Percentiles rank a stretch among this genome's conserved stretches.
Evolutionary conservation across 192 early-diverging fungal genomes (phyloP).

Genomic region (Gigaspora rosea): DNA sequence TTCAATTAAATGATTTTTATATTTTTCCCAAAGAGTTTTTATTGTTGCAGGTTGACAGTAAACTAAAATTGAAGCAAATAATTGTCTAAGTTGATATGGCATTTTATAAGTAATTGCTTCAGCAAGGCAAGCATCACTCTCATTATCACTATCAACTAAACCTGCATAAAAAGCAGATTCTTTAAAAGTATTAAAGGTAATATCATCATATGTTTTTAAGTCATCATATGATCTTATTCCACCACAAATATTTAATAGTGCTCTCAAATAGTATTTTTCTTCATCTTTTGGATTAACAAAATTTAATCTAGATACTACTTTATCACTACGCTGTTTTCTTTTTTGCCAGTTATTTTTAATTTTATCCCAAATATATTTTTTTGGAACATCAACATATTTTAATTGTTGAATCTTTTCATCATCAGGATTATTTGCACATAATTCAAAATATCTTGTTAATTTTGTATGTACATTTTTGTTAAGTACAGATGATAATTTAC

Average conservation of each 20-base stretch:
- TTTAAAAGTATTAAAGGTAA: constrained; percentile 24
- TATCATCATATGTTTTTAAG: constrained; percentile 26
- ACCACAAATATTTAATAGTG: constrained; percentile 5
- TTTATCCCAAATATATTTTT: constrained; percentile 21
- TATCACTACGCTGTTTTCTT: background rate
- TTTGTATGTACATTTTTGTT: background rate
- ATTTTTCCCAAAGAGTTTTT: background rate
- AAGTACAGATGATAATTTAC: background rate
- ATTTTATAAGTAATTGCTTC: constrained; percentile 2
- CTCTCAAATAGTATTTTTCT: constrained; percentile 26
- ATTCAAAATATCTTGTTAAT: constrained; percentile 29
- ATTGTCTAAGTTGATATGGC: constrained; percentile 6
- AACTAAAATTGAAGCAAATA: constrained; percentile 33
- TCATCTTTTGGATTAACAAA: background rate
- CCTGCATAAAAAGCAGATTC: constrained; percentile 16
- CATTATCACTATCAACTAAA: constrained; percentile 27
- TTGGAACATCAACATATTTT: constrained; percentile 22
- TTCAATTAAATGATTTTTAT: constrained; percentile 22
- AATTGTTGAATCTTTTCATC: background rate
- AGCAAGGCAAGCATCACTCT: constrained; percentile 10
- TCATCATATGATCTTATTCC: constrained; percentile 28
- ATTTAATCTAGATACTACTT: background rate
- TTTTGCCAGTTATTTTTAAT: background rate
- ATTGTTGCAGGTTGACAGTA: background rate
- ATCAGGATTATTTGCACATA: background rate